Base-by-base conservation (phyloP, 805 yeast species). In the Hanseniaspora vineae region DNA sequence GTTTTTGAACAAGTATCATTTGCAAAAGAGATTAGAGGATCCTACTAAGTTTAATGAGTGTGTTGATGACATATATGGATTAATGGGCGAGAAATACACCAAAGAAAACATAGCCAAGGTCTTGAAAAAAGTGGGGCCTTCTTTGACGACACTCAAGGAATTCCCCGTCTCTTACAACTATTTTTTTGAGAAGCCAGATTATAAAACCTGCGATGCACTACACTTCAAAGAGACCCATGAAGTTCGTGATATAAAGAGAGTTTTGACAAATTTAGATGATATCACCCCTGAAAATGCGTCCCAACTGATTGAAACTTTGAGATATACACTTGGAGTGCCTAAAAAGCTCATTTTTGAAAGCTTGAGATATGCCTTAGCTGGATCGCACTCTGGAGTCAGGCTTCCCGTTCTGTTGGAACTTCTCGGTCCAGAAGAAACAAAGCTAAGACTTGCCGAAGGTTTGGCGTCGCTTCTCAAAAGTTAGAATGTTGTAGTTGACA, bases 1-100 rank as follows among this genome's bases (percentile, higher is more conserved):
- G 54, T 84, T 67, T 60, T 84, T 92, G 66, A 89, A 92, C 64
- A 85, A 84, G 56, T 73, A 72, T 50, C 86, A 84, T 58, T 64
- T 88, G 39, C 63, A 64, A 5, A 52, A 61, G 39, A 68, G 69
- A 46, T 57, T 85, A 14, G 55, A 59, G 1, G 65, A 72, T 35
- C 65, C 69, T 0, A 55, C 44, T 1, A 49, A 51, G 23, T 62
- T 76, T 8, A 54, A 62, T 0, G 57, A 65, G 5, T 57, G 76
- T 6, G 65, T 75, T 0, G 58, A 66, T 0, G 59, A 66, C 32
- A 55, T 66, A 1, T 39, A 51, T 6, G 52, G 57, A 1, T 13
- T 57, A 1, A 49, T 66, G 11, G 46, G 49, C 2, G 49, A 40
- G 31, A 50, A 47, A 15, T 53, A 49, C 31, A 52, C 57, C 19